These are phyloP conservation scores for Aschersonia sp. DNA, from an alignment of 2,329 filamentous ascomycete genomes.

Conservation along the genomic window DNA sequence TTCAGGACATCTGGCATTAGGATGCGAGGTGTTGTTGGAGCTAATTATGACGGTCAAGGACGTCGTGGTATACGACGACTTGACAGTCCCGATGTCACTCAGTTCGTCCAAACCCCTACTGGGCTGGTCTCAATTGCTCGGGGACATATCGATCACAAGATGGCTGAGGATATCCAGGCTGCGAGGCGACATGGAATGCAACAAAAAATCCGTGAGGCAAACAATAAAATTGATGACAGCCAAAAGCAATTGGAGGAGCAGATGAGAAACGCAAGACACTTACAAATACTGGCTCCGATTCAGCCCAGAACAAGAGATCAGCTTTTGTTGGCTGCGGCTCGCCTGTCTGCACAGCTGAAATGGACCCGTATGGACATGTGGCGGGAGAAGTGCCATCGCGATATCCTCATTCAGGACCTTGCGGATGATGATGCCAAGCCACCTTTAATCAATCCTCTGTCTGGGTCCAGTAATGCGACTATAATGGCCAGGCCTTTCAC, in stretches of 20 bases:
- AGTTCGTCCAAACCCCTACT: conserved; percentile 52
- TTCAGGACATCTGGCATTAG: conserved; percentile 85
- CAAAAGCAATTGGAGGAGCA: conserved; percentile 73
- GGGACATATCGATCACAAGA: conserved; percentile 62
- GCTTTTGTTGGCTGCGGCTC: conserved; percentile 69
- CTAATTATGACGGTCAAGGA: conserved; percentile 71
- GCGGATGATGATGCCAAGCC: conserved; percentile 49
- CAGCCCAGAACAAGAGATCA: conserved; percentile 81
- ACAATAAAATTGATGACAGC: conserved; percentile 58
- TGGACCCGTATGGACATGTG: conserved; percentile 93
- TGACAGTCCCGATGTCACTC: conserved; percentile 44
- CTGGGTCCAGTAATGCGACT: conserved; percentile 8
- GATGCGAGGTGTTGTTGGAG: conserved; percentile 76
- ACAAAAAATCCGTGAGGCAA: conserved; percentile 69
- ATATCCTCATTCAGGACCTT: conserved; percentile 74
- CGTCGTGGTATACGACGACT: conserved; percentile 58
- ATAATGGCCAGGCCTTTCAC: conserved; percentile 9
- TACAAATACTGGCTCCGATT: conserved; percentile 79
- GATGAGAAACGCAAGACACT: conserved; percentile 76
- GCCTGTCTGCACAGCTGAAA: conserved; percentile 76
- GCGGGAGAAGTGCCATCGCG: conserved; percentile 79
- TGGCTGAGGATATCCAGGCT: conserved; percentile 73
- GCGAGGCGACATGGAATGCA: conserved; percentile 73
- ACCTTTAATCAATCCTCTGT: neutral
- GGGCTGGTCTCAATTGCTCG: conserved; percentile 63